phyloP scores from a whole-genome alignment of 225 moss, liverwort and hornwort genomes.

The Pseudisothecium myosuroides region DNA sequence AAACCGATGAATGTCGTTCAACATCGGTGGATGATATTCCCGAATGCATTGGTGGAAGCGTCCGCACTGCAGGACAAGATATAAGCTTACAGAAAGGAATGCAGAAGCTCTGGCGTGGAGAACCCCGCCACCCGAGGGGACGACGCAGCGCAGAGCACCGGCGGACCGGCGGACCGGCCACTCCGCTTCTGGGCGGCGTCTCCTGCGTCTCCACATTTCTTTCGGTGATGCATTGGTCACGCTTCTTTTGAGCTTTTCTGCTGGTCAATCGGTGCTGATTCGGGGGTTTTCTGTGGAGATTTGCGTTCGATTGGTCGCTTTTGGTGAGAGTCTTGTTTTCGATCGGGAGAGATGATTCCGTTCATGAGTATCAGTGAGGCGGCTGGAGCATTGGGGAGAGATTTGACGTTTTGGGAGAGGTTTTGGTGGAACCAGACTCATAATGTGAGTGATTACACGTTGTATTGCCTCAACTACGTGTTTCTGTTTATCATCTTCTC shows the following conservation, averaged over 20 bases:
- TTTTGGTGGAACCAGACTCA: slow-evolving; percentile 55
- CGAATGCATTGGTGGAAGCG: background rate
- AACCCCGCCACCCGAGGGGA: background rate
- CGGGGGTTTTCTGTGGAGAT: background rate
- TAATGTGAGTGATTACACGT: slow-evolving; percentile 56
- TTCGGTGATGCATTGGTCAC: background rate
- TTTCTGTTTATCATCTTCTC: slow-evolving; percentile 57
- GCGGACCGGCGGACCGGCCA: too few relatives aligned
- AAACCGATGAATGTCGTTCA: background rate
- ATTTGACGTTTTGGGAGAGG: slow-evolving; percentile 42
- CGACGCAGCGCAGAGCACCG: background rate
- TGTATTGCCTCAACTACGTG: slow-evolving; percentile 64
- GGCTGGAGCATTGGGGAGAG: slow-evolving; percentile 42
- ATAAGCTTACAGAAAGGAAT: background rate
- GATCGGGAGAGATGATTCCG: slow-evolving; percentile 6
- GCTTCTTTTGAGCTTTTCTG: background rate
- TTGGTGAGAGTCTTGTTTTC: background rate
- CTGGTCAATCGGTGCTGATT: background rate
- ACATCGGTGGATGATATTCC: background rate
- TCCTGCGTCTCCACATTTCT: background rate
- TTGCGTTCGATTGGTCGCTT: background rate
- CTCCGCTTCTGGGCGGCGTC: background rate
- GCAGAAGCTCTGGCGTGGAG: background rate
- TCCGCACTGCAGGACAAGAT: background rate
- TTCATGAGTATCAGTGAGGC: slow-evolving; percentile 35